Conservation (phyloP, 805 yeast genomes). For the Tetrapisispora iriomotensis region DNA sequence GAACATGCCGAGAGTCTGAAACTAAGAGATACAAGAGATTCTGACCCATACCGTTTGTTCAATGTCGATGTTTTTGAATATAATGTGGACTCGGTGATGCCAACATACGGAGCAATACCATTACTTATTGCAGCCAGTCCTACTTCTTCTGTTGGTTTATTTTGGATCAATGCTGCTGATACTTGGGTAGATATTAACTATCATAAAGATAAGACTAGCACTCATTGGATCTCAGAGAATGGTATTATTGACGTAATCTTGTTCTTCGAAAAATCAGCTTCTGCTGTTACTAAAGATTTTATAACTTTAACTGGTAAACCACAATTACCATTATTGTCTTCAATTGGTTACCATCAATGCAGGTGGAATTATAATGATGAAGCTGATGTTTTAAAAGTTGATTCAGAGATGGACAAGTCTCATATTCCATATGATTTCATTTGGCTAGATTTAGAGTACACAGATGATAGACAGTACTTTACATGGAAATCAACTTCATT, state of each 20-base stretch:
- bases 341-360: conserved; percentile 91
- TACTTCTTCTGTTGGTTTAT: conserved; percentile 56
- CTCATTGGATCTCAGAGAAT: conserved; percentile 93
- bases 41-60: conserved; percentile 76
- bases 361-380: conserved; percentile 95
- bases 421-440: conserved; percentile 81
- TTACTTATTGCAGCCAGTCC: conserved; percentile 63
- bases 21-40: conserved; percentile 52
- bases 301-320: conserved; percentile 66
- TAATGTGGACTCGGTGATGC: conserved; percentile 66
- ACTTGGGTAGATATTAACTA: conserved; percentile 66
- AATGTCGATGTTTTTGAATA: conserved; percentile 96
- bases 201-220: conserved; percentile 26
- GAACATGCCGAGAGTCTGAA: conserved; percentile 84
- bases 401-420: conserved; percentile 56
- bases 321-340: conserved; percentile 61
- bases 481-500: conserved; percentile 76
- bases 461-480: conserved; percentile 78
- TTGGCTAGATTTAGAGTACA: conserved; percentile 92
- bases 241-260: conserved; percentile 73
- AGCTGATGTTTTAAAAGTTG: conserved; percentile 69
- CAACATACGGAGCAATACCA: conserved; percentile 96
- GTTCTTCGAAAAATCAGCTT: conserved; percentile 50
- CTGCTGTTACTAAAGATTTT: conserved; percentile 48
- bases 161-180: conserved; percentile 92